Base-by-base conservation (phyloP, 495 filamentous ascomycete species). In the Glarea lozoyensis region DNA sequence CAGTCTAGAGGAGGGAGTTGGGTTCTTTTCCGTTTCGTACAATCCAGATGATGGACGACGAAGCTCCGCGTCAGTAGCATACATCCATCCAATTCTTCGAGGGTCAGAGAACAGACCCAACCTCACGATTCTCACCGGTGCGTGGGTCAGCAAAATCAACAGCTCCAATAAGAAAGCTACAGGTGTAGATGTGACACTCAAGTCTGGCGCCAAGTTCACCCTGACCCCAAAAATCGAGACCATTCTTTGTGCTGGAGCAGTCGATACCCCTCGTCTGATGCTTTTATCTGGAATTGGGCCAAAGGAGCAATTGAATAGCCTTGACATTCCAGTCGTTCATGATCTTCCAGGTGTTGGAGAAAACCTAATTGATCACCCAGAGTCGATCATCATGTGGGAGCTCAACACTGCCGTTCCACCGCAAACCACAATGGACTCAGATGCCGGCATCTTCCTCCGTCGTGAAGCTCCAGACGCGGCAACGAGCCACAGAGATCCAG, bases 11-110 rank as follows among this genome's bases (percentile, higher is more conserved):
- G 67, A 80, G 56, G 78, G 82, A 41, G 83, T 86, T 2, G 86
- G 86, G 15, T 92, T 89, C 68, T 88, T 92, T 71, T 84, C 77
- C 31, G 77, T 92, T 25, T 72, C 81, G 22, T 92, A 88, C 63
- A 87, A 88, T 59, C 84, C 85, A 0, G 84, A 88, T 49, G 73
- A 84, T 52, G 84, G 85, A 48, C 73, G 72, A 44, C 73, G 86
- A 33, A 85, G 80, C 67, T 86, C 81, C 57, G 83, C 86, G 38
- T 82, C 76, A 52, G 86, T 92, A 2, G 86, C 86, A 12, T 92
- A 92, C 57, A 85, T 92, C 56, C 86, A 92, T 54, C 86, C 86
- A 16, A 87, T 92, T 43, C 66, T 92, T 23, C 69, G 74, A 10
- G 84, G 82, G 5, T 75, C 83, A 23, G 84, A 88, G 66, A 79